Percentiles rank a stretch among this genome's conserved stretches.
phyloP scores from a whole-genome alignment of 2,329 filamentous ascomycete genomes.

The Talaromyces sp. region DNA sequence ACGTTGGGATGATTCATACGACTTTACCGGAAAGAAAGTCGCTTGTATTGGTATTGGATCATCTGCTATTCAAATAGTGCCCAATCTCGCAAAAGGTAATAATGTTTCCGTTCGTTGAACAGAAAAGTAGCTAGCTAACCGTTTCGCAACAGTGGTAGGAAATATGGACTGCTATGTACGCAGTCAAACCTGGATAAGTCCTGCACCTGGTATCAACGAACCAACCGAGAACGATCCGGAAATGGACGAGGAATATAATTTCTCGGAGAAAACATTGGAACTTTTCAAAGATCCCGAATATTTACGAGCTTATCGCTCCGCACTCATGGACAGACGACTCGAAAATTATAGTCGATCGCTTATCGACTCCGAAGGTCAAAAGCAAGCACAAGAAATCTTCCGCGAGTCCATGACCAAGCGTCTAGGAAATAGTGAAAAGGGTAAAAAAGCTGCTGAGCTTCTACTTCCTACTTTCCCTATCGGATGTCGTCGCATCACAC shows the following conservation, averaged over 20 bases:
- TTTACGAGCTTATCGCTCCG: constrained; percentile 1
- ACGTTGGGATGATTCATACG: constrained; percentile 29
- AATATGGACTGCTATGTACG: constrained; percentile 9
- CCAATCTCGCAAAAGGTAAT: neutral
- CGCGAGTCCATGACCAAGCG: constrained; percentile 8
- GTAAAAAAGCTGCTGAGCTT: neutral
- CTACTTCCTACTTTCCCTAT: constrained; percentile 9
- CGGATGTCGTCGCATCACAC: constrained; percentile 7
- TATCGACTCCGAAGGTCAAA: neutral
- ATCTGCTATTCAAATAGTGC: constrained; percentile 24
- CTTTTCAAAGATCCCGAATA: constrained; percentile 7
- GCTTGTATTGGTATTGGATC: constrained; percentile 28
- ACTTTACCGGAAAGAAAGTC: constrained; percentile 25
- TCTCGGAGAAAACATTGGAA: constrained; percentile 3
- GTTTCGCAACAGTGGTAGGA: neutral
- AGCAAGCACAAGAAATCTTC: constrained; percentile 1
- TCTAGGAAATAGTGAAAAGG: constrained; percentile 7
- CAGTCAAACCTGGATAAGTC: constrained; percentile 4
- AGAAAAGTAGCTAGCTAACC: neutral
- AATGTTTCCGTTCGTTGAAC: neutral
- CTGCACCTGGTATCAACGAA: constrained; percentile 9
- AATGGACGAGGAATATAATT: constrained; percentile 11
- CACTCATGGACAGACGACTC: constrained; percentile 10
- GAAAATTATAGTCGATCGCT: neutral
- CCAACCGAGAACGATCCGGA: constrained; percentile 11